Evolutionary conservation across 1,284 basidiomycete species (phyloP), one percentile per base, ranked within the genome.

Genomic region (Rhodofomes roseus): DNA sequence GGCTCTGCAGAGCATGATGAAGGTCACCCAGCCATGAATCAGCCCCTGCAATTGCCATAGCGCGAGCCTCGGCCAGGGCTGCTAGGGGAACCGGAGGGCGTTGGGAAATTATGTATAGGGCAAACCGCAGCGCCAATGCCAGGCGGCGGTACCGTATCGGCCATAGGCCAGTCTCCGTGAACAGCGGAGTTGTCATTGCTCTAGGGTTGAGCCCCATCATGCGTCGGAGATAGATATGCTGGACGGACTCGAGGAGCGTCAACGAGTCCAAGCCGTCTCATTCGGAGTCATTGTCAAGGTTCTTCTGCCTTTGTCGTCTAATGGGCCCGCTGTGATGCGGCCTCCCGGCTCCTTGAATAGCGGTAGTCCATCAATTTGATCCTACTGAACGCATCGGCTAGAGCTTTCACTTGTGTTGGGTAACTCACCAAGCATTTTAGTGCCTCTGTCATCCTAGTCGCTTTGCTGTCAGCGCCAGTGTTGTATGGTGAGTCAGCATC

Each of bases 111-210:
- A 31, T 25, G 29, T 50, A 31, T 5, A 22, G 29, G 23, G 18
- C 7, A 25, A 20, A 61, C 3, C 52, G 48, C 37, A 61, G 57
- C 12, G 60, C 54, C 27, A 55, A 36, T 18, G 22, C 2, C 4
- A 46, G 37, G 3, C 58, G 51, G 8, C 58, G 34, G 25, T 34
- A 56, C n/a, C n/a, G n/a, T n/a, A n/a, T n/a, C n/a, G n/a, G n/a
- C n/a, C n/a, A n/a, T n/a, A n/a, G n/a, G n/a, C 60, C 60, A 2
- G 58, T 62, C 34, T 62, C 58, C 3, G 58, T 54, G 55, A 43
- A 59, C 2, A 62, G 55, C 4, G 25, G 4, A 41, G 34, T 18
- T 11, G 41, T 25, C 2, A 36, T 5, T 25, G 41, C 57, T n/a
- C 43, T 55, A 22, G 34, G 12, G n/a, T 52, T 51, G 2, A 60